Base-by-base conservation (phyloP, 169 alveolate genomes). In the Theileria equi region DNA sequence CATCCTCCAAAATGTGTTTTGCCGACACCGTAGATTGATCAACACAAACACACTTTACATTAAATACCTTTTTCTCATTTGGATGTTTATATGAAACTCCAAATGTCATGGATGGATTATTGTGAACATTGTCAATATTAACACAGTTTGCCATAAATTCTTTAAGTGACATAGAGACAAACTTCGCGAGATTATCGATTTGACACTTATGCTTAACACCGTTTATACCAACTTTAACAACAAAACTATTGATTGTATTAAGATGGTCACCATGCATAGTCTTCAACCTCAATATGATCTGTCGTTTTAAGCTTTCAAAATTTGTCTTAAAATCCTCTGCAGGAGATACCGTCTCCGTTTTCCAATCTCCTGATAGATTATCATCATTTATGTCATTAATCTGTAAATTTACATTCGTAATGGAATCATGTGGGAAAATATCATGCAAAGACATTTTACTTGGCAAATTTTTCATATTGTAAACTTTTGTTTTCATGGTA, bases 161-260 rank as follows among this genome's bases (percentile, higher is more conserved):
- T 32, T 55, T 48, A 63, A 58, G 32, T n/a, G 59, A 25, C 86
- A 77, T 77, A 40, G 49, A 34, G 60, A 45, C 81, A 5, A 77
- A 57, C 38, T 68, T 55, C n/a, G 80, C 10, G n/a, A 77, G 69
- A 31, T 53, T 68, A 58, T 65, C 62, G 34, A 77, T 57, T 59
- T 43, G 65, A 38, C 86, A 77, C 41, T 60, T 58, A 55, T 77
- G 81, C 63, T 65, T 66, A 38, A 62, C 48, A n/a, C 86, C 86
- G 54, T 77, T 77, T 44, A 77, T 67, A 25, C 64, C 54, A 17
- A 77, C 86, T 29, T 31, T 34, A 19, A 77, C 86, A 25, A 28
- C 72, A 52, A 58, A 65, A 19, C 77, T 67, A 47, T 60, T 48
- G 7, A 77, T 38, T 52, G 45, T 43, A 28, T 38, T 35, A 0